Evolutionary conservation across 805 yeast genomes (phyloP), one percentile per base, ranked within the genome.

Genomic region (Tanozyma kutaoensis): DNA sequence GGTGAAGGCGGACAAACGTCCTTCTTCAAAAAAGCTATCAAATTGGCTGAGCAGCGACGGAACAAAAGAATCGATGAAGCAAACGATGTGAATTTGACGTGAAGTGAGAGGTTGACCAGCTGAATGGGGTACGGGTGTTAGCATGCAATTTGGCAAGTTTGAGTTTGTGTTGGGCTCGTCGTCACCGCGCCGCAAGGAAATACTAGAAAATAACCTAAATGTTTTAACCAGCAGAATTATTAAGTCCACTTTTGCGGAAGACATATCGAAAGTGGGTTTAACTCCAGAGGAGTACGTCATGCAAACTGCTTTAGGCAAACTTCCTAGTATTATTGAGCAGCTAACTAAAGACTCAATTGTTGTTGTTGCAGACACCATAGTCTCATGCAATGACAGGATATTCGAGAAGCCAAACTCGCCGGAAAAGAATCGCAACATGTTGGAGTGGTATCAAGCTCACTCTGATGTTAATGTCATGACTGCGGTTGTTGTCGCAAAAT

Each of bases 361-460:
- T 5, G 42, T 77, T 6, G 62, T 93, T 2, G 88, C 95, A 1
- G 98, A 88, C 49, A 88, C 98, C 0, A 66, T 91, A 5, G 68
- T 64, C 11, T 69, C 69, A 21, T 61, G 69, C 28, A 59, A 69
- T 21, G 76, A 73, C 1, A 37, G 49, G 4, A 71, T 86, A 8
- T 68, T 69, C 35, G 98, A 88, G 46, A 88, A 88, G 48, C 98
- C 98, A 0, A 31, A 22, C 7, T 45, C 52, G 2, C 42, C 39
- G 26, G 39, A 31, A 9, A 39, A 24, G 14, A 65, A 58, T 30
- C 18, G 34, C 24, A 34, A 38, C 15, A 53, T 51, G 56, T 49
- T 59, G 14, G 17, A 36, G 3, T 23, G 28, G 6, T 59, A 55
- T 30, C 32, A 32, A 22, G 15, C 22, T 11, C 22, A 34, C n/a